Evolutionary conservation across 2,329 filamentous ascomycete genomes (phyloP).

Genomic region (Fusarium algeriense): DNA sequence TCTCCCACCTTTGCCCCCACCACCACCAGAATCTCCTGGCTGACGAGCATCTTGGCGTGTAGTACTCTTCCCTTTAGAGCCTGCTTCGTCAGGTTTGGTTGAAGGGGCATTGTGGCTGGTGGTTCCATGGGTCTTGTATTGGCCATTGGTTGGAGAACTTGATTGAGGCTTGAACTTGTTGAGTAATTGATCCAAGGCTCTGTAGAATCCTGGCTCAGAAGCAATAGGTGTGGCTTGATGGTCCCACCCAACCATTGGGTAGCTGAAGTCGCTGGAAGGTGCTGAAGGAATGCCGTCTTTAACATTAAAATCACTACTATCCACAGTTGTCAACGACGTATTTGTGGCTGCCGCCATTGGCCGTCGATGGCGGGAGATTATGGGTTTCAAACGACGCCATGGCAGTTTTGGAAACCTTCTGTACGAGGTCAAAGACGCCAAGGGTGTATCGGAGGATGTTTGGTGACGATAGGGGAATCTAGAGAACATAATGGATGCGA

Average conservation of each 20-base stretch:
- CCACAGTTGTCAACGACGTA: neutral
- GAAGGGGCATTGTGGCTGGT: neutral
- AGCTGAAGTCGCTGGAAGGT: neutral
- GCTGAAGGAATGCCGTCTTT: neutral
- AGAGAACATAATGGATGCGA: neutral
- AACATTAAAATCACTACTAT: neutral
- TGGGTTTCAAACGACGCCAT: neutral
- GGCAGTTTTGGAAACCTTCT: neutral
- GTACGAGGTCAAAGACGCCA: neutral
- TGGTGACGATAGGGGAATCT: too few species aligned
- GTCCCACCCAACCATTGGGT: neutral
- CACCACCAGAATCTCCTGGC: too few species aligned
- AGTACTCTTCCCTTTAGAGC: too few species aligned
- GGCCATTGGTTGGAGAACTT: neutral
- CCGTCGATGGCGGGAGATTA: neutral
- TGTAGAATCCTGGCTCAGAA: too few species aligned
- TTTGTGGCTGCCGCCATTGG: neutral
- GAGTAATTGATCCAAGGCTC: too few species aligned
- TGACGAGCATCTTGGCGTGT: too few species aligned
- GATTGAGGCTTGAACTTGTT: neutral
- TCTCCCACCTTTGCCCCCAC: neutral
- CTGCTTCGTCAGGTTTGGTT: neutral
- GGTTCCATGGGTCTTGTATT: neutral
- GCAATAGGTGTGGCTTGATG: neutral
- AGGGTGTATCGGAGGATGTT: too few species aligned